Base-by-base conservation (phyloP, 805 yeast species). In the Lachancea waltii region DNA sequence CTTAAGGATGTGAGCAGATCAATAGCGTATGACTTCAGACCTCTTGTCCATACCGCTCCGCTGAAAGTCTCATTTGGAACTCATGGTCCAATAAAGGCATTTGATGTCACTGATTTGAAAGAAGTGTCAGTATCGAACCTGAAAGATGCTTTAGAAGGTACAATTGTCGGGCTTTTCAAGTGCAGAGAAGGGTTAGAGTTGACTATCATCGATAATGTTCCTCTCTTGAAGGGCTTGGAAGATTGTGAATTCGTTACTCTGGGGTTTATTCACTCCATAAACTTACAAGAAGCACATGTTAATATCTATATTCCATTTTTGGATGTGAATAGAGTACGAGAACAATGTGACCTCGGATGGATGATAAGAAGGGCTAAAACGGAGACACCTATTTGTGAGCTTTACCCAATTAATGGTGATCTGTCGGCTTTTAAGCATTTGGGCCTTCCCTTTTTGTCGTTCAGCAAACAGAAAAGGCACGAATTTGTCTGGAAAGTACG, bases 181-280 rank as follows among this genome's bases (percentile, higher is more conserved):
- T 36, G 53, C 4, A 19, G 26, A 1, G 38, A 28, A 3, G 29
- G 28, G 5, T 34, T 56, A 5, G 49, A 46, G 0, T 35, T 43
- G 1, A 30, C 28, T 9, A 37, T 47, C 16, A 43, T 48, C 8
- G 51, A 49, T n/a, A 46, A 44, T 0, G 43, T 60, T 7, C 65
- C 64, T 13, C 36, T 60, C 3, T 30, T 58, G 5, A 43, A 40
- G 9, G n/a, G 28, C 14, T 18, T 44, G 7, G 13, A 13, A 4
- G 30, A 45, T 16, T 22, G 36, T 14, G 18, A 31, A 6, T 57
- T 49, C 40, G 25, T 48, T 7, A 40, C 53, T 10, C 38, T 81
- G 23, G 77, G 73, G 1, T 63, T 85, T 34, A 66, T 85, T 0
- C 95, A 86, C 51, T 81, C 90, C 1, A 59, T 85, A 9, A 71